Evolutionary conservation across 163 green algal genomes (phyloP).

Genomic region (Coccomyxa subellipsoidea): DNA sequence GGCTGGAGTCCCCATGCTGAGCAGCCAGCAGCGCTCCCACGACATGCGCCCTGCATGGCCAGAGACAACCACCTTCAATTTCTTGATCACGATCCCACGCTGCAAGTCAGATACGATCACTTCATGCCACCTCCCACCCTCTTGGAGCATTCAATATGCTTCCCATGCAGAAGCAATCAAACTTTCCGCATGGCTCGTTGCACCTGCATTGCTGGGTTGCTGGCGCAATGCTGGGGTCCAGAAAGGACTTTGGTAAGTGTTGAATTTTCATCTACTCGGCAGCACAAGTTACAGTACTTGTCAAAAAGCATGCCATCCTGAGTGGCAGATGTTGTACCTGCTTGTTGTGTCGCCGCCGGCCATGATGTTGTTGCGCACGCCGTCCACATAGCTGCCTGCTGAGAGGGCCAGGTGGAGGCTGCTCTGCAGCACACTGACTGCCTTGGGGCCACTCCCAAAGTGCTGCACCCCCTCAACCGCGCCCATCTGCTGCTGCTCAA

Average conservation of each 20-base stretch:
- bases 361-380: not conserved
- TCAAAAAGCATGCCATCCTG: not conserved
- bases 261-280: no score
- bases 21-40: conserved; percentile 8
- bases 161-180: no score
- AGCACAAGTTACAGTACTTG: not conserved
- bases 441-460: not conserved
- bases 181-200: no score
- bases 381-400: not conserved
- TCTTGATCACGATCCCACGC: no score
- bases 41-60: conserved; percentile 5
- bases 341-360: not conserved
- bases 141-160: no score
- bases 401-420: not conserved
- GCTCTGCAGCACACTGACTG: not conserved
- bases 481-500: not conserved
- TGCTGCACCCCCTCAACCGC: not conserved
- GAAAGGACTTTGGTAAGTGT: no score
- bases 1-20: not conserved
- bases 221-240: no score
- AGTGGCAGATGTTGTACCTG: not conserved
- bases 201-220: no score
- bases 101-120: no score
- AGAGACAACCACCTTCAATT: not conserved
- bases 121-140: no score